Evolutionary conservation across 805 yeast species (phyloP).

Genomic region (Metschnikowia santaceciliae): DNA sequence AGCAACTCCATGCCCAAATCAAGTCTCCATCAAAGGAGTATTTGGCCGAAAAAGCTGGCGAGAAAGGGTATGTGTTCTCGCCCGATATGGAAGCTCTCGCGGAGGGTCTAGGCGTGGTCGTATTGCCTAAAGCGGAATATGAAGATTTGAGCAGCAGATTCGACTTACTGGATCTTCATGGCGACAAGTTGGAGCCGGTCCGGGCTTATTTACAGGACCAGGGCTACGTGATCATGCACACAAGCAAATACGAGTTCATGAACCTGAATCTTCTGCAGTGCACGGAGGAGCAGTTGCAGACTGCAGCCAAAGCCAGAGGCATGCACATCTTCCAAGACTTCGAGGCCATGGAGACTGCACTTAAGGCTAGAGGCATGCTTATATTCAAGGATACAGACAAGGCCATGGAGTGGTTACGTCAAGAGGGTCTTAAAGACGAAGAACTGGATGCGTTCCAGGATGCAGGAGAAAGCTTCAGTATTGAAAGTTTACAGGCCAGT

Average conservation of each 20-base stretch:
- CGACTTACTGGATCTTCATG: not conserved
- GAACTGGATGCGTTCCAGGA: not conserved
- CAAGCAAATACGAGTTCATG: constrained; percentile 3
- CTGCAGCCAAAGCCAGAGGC: not conserved
- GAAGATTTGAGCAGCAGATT: not conserved
- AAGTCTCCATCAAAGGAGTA: constrained; percentile 3
- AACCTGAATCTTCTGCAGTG: constrained; percentile 1
- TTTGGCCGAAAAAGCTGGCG: constrained; percentile 1
- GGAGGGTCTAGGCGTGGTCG: constrained; percentile 2
- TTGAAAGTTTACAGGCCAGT: not conserved
- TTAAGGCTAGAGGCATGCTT: not conserved
- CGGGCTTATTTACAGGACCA: not conserved
- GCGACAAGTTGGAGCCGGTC: not conserved
- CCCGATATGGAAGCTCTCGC: not conserved
- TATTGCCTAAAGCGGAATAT: constrained; percentile 5
- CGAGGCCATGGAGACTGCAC: not conserved
- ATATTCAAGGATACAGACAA: not conserved
- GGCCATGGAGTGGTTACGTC: not conserved
- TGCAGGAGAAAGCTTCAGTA: constrained; percentile 2
- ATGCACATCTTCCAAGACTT: not conserved
- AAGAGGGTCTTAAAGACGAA: not conserved
- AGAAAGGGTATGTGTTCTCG: not conserved
- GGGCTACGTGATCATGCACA: constrained; percentile 1
- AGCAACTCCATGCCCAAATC: not conserved
- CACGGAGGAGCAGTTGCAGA: not conserved